These are phyloP conservation scores for Diaporthe humulicola DNA, from an alignment of 2,329 filamentous ascomycete genomes.

Conservation along the genomic window DNA sequence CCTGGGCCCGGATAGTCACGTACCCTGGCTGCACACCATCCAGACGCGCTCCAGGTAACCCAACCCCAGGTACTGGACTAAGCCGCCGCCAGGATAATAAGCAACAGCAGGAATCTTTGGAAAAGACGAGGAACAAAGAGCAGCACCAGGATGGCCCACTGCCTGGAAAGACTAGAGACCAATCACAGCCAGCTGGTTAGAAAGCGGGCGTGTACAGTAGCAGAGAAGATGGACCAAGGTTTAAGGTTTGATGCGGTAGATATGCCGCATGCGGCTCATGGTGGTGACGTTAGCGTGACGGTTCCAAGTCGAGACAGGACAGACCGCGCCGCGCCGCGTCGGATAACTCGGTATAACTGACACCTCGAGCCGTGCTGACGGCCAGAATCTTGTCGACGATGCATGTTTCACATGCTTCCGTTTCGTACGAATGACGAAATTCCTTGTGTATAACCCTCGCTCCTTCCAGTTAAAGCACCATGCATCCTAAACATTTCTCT, in stretches of 20 bases:
- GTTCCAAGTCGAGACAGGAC: neutral
- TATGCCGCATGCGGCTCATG: neutral
- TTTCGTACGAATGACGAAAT: neutral
- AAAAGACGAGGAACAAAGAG: neutral
- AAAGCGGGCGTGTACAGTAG: neutral
- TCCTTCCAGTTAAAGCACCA: neutral
- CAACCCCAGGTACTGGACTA: neutral
- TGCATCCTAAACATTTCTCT: no score
- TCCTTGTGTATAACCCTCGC: neutral
- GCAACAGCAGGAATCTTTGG: neutral
- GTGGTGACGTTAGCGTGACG: slow-evolving; percentile 16
- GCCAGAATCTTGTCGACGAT: neutral
- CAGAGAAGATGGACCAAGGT: neutral
- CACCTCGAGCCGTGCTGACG: neutral
- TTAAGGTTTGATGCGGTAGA: neutral
- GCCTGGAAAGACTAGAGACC: neutral
- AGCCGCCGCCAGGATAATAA: neutral
- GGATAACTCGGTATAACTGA: neutral
- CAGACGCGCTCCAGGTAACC: neutral
- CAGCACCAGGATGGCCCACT: neutral
- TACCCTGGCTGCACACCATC: neutral
- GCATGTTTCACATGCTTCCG: neutral
- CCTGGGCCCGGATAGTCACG: neutral
- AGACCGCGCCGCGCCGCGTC: neutral
- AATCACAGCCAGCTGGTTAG: neutral